Evolutionary conservation across 116 monocot genomes (phyloP), one percentile per base, ranked within the genome.

Genomic region (Iris pallida): DNA sequence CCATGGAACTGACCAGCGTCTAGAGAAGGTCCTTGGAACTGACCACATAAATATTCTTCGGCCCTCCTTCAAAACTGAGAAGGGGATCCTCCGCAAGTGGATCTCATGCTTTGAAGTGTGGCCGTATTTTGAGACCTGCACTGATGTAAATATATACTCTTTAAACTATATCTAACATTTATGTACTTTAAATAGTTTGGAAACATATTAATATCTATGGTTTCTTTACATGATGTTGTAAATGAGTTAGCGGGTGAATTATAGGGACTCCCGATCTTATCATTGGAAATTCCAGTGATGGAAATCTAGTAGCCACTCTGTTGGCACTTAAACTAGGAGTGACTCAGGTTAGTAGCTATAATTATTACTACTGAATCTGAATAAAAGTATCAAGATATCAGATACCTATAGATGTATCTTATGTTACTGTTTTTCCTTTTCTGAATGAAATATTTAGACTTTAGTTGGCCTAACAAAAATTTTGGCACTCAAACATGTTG

Each of bases 31-130:
- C 51, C 60, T 79, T 10, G 85, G 85, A 66, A 93, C 93, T 0
- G 71, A 86, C 59, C 83, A 88, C 71, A 86, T 89, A 0, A 54
- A 70, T 65, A 93, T 93, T 47, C 69, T 93, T 42, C 76, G 93
- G n/a, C 78, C 86, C 59, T 89, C 93, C 7, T 93, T 93, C 59
- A 75, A 88, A 72, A 89, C 79, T 0, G 80, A 93, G 66, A 82
- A 81, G 4, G 86, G 83, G 61, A 80, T 92, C 14, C 54, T 92
- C 18, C 88, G 92, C 5, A 92, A 92, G 63, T 92, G 92, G 92
- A 92, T 92, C 16, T 92, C 92, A 7, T 83, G 92, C 16, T 92
- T 92, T 14, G 88, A 92, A 63, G 92, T 92, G 13, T 93, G 93
- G 93, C 93, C 93, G 65, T 93, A 88, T 59, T 79, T 93, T 1